A percentile compares a stretch with the other conserved stretches of the same genome.
phyloP scores from a whole-genome alignment of 371 early-diverging fungal species.

The Mucor piriformis region DNA sequence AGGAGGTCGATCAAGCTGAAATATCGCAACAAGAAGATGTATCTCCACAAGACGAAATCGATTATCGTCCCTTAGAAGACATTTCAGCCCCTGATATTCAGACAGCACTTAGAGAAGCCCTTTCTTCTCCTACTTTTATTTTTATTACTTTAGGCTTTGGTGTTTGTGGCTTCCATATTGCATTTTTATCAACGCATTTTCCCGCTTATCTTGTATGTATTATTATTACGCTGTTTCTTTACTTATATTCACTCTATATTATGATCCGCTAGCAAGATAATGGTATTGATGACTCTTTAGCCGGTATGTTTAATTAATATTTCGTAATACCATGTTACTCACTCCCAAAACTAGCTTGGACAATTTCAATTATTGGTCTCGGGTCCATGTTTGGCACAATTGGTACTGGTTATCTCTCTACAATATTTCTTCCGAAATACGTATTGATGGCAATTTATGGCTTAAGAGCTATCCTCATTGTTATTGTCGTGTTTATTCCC shows the following conservation, averaged over 20 bases:
- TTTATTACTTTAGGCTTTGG: conserved; percentile 34
- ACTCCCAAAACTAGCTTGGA: conserved; percentile 31
- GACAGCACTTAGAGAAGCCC: conserved; percentile 28
- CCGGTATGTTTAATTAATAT: conserved; percentile 28
- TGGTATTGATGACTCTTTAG: conserved; percentile 27
- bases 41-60: neutral
- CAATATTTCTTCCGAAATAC: conserved; percentile 25
- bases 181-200: conserved; percentile 37
- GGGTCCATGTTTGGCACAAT: conserved; percentile 37
- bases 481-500: conserved; percentile 30
- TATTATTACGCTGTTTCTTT: neutral
- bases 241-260: neutral
- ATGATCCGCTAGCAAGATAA: conserved; percentile 27
- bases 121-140: conserved; percentile 28
- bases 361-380: conserved; percentile 36
- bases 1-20: neutral
- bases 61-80: conserved; percentile 10
- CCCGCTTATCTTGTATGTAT: conserved; percentile 35
- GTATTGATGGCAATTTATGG: conserved; percentile 28
- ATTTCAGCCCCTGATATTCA: conserved; percentile 17
- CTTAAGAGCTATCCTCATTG: conserved; percentile 23
- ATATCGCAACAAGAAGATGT: neutral
- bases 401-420: conserved; percentile 22
- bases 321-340: neutral
- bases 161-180: conserved; percentile 41